Evolutionary conservation across 768 basidiomycete species (phyloP).

Genomic region (Hortiboletus flavorubellus): DNA sequence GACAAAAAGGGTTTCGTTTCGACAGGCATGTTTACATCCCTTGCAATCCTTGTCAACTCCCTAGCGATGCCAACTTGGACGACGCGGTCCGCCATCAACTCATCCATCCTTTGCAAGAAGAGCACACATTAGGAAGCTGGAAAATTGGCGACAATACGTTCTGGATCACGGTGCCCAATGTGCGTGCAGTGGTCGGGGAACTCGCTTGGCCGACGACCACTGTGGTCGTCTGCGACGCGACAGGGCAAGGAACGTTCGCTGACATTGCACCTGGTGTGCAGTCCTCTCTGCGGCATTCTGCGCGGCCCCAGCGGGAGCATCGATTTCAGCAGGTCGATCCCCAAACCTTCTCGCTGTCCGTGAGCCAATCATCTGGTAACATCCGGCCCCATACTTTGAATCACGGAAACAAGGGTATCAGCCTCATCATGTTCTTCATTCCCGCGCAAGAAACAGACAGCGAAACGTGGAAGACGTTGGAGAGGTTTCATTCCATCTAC

Average conservation of each 20-base stretch:
- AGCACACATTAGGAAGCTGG: constrained; percentile 13
- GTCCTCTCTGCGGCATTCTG: constrained; percentile 1
- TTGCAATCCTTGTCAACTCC: constrained; percentile 1
- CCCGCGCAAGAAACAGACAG: background rate
- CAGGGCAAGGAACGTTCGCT: constrained; percentile 4
- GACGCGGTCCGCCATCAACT: background rate
- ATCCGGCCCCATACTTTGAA: background rate
- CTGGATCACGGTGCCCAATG: constrained; percentile 15
- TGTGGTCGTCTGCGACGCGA: constrained; percentile 17
- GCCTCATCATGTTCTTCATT: constrained; percentile 19
- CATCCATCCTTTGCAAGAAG: constrained; percentile 10
- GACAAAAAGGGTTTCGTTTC: constrained; percentile 23
- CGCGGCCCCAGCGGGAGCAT: background rate
- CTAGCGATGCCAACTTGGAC: background rate
- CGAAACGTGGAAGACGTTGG: constrained; percentile 14
- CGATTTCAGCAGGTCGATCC: constrained; percentile 18
- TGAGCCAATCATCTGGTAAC: background rate
- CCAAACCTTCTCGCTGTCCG: background rate
- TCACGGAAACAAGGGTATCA: background rate
- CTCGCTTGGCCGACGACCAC: constrained; percentile 21
- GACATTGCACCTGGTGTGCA: constrained; percentile 8
- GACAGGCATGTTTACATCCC: constrained; percentile 26
- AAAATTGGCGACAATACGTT: constrained; percentile 1
- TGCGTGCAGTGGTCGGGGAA: constrained; percentile 17
- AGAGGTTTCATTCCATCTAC: constrained; percentile 12